Base-by-base conservation (phyloP, 1,139 yeast genomes). In the Kodamaea fungicola region DNA sequence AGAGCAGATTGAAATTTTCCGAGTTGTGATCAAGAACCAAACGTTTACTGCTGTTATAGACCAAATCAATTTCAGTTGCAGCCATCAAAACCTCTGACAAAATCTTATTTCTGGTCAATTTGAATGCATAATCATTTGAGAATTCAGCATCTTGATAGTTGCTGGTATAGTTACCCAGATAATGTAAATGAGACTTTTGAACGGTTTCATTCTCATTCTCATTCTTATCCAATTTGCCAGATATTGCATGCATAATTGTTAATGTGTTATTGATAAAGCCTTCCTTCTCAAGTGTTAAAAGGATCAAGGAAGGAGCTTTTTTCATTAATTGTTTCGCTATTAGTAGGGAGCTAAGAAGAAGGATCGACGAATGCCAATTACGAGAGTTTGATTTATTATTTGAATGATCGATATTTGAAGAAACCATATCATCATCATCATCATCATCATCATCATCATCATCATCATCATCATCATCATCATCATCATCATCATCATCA, bases 211-310 rank as follows among this genome's bases (percentile, higher is more conserved):
- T 16, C 7, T 32, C 39, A 2, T 28, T 32, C 2, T 12, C 27
- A 13, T 28, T 32, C 2, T 12, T 22, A 13, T 33, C 31, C 4
- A 31, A 25, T 6, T 38, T 38, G 7, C 42, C 40, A 6, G 35
- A 38, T 5, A 46, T 34, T 7, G 40, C 26, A n/a, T 39, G 22
- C 26, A 31, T 22, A 5, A 47, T 42, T 6, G 35, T 21, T 5
- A 40, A 30, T 3, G 76, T 62, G 50, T 85, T 90, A 12, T 72
- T 65, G 8, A 84, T 62, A 19, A 84, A 61, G 0, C 96, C 96
- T 49, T 88, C 94, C 41, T 86, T 73, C 47, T 76, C 84, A 44
- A 88, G 78, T 5, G 69, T 68, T 0, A 60, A 52, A 8, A 78
- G 54, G 37, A 74, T 78, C 1, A 58, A 44, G 2, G 57, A 59